Base-by-base conservation (phyloP, 139 green algal species). In the Yamagishiella unicocca region DNA sequence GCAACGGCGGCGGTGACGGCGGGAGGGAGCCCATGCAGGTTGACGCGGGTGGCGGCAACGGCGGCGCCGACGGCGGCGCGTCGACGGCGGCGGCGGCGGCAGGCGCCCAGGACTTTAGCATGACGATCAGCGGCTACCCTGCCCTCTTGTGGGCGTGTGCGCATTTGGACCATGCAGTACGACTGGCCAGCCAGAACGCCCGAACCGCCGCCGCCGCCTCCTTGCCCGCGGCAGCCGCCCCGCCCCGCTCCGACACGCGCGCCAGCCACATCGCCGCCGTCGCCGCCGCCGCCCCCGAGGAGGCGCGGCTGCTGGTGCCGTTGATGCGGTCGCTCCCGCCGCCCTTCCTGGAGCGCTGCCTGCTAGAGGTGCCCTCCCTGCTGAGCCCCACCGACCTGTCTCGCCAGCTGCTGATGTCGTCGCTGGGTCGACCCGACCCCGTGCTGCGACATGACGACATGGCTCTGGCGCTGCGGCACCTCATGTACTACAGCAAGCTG, bases 291-390 rank as follows among this genome's bases (percentile, higher is more conserved):
- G 12, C 75, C 3, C 53, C 33, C 1, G 74, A 82, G 74, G 74
- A 82, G 45, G 46, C 46, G 3, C 45, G 74, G 46, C 40, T 55
- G 35, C 76, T 83, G 50, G 54, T 50, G 76, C 54, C 76, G 37
- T 24, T 83, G 76, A 38, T 83, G 35, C 76, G 54, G 35, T 24
- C 24, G 53, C 76, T 83, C 33, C 76, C 76, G 53, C 46, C 29
- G 74, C 24, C 53, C 53, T 83, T 83, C 50, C 76, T 83, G 50
- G n/a, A 71, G 53, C 76, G 76, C n/a, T 70, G 53, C 53, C 17
- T 37, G 53, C 7, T 29, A 4, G 54, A 53, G 54, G 76, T 54
- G 35, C 76, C 76, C 25, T 24, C 9, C 10, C 9, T 33, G 53
- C 53, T 83, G 2, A 50, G 33, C 35, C 76, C 76, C 35, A 53